These are phyloP conservation scores for Globisporangium parvum DNA, from an alignment of 352 stramenopile genomes.

Conservation along the genomic window DNA sequence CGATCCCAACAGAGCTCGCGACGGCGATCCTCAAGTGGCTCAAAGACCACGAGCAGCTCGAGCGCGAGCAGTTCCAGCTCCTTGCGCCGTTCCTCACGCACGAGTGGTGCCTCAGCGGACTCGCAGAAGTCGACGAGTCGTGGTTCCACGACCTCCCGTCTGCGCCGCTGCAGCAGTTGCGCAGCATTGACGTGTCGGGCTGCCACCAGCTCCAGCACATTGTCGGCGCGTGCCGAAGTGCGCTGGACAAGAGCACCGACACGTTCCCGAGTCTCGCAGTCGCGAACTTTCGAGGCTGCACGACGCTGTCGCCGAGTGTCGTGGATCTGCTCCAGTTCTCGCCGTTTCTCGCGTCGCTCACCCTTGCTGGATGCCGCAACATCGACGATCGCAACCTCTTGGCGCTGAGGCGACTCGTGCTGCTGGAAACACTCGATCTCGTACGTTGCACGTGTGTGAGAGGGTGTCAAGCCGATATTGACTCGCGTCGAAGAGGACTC, in stretches of 20 bases:
- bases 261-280: slow-evolving; percentile 45
- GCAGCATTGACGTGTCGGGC: slow-evolving; percentile 47
- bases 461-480: too few relatives aligned
- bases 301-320: slow-evolving; percentile 29
- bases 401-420: slow-evolving; percentile 25
- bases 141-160: slow-evolving; percentile 60
- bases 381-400: slow-evolving; percentile 54
- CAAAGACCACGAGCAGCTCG: slow-evolving; percentile 43
- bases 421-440: slow-evolving; percentile 46
- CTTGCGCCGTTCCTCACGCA: slow-evolving; percentile 46
- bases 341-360: slow-evolving; percentile 41
- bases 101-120: slow-evolving; percentile 50
- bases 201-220: slow-evolving; percentile 50
- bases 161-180: slow-evolving; percentile 37
- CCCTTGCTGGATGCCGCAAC: slow-evolving; percentile 52
- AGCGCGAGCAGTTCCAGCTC: slow-evolving; percentile 46
- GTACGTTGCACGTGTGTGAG: slow-evolving; percentile 21
- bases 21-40: slow-evolving; percentile 42
- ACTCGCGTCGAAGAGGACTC: too few relatives aligned
- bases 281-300: slow-evolving; percentile 50
- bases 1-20: slow-evolving; percentile 40
- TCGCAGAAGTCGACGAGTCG: slow-evolving; percentile 42
- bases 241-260: slow-evolving; percentile 24
- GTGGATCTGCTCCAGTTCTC: slow-evolving; percentile 57
- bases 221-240: slow-evolving; percentile 27